phyloP scores from a whole-genome alignment of 176 grass and related monocot genomes.

The Leersia perrieri region DNA sequence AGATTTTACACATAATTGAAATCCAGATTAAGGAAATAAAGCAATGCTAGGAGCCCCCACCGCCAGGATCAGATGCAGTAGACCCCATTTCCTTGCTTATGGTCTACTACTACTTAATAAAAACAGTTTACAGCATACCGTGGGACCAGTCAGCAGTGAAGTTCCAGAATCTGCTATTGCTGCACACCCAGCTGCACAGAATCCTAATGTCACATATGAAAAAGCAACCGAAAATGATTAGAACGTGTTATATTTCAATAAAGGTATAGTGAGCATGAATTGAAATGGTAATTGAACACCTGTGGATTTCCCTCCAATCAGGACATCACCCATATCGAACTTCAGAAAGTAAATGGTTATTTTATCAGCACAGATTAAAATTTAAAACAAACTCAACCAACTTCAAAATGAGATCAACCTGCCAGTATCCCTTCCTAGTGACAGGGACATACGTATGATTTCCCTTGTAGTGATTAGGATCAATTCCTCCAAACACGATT shows the following conservation, averaged over 20 bases:
- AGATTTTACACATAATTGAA: not conserved
- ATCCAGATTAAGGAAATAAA: not conserved
- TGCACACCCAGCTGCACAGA: constrained; percentile 56
- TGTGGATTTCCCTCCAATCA: constrained; percentile 59
- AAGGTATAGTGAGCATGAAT: not conserved
- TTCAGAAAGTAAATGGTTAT: constrained; percentile 33
- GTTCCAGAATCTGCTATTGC: constrained; percentile 94
- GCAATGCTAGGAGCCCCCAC: not conserved
- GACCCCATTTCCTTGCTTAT: not conserved
- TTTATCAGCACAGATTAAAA: constrained; percentile 12
- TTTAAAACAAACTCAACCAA: not conserved
- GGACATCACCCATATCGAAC: constrained; percentile 79
- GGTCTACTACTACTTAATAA: not conserved
- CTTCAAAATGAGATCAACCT: constrained; percentile 40
- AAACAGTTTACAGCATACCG: constrained; percentile 45
- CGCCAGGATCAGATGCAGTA: not conserved
- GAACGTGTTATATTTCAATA: constrained; percentile 12
- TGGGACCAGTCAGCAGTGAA: constrained; percentile 80
- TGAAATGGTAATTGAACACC: constrained; percentile 29
- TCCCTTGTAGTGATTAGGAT: constrained; percentile 70
- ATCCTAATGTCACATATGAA: constrained; percentile 47
- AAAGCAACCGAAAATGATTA: constrained; percentile 20
- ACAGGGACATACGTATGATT: constrained; percentile 68
- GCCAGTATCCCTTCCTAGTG: constrained; percentile 82
- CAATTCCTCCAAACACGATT: constrained; percentile 86